Base-by-base conservation (phyloP, 2,329 filamentous ascomycete species). In the Dissoconium aciculare region DNA sequence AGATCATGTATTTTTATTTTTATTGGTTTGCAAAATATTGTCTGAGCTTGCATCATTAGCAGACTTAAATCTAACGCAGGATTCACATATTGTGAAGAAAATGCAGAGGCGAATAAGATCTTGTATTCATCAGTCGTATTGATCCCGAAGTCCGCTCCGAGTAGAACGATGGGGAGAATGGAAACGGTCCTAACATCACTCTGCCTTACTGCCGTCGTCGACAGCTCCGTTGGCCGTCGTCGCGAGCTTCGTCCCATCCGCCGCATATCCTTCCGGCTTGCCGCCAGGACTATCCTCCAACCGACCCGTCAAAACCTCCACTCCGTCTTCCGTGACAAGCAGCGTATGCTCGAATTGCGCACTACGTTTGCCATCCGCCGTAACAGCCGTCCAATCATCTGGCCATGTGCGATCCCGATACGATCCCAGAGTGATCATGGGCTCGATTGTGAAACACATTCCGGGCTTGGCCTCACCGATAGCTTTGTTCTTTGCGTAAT, bases 381-480 rank as follows among this genome's bases (percentile, higher is more conserved):
- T 98, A 4, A 82, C 81, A 57, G 84, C 93, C 1, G 89, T 98
- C 89, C 89, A 98, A 62, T 95, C 83, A 54, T 98, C 89, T 0
- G 89, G 89, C 89, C 89, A 98, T 0, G 84, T 95, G 54, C 89
- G 78, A 52, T 98, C 89, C 40, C 74, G 74, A 57, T 93, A 81
- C 38, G 81, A 85, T 35, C 89, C 89, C 33, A 94, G 57, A 24
- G 83, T 84, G 53, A 98, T 85, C 89, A 98, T 98, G 11, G 89
- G 89, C 61, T 98, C 89, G 38, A 98, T 98, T 1, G 89, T 98
- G 50, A 98, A 98, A 41, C 84, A 93, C 84, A 95, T 94, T 32
- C 89, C 89, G 0, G 82, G 77, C 62, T 94, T 94, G 37, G 85
- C 89, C 46, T 80, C 74, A 28, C 89, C 89, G 1, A 94, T 79